Percentiles rank a stretch among this genome's conserved stretches.
Evolutionary conservation across 805 yeast species (phyloP).

Genomic region (Tetrapisispora phaffii): DNA sequence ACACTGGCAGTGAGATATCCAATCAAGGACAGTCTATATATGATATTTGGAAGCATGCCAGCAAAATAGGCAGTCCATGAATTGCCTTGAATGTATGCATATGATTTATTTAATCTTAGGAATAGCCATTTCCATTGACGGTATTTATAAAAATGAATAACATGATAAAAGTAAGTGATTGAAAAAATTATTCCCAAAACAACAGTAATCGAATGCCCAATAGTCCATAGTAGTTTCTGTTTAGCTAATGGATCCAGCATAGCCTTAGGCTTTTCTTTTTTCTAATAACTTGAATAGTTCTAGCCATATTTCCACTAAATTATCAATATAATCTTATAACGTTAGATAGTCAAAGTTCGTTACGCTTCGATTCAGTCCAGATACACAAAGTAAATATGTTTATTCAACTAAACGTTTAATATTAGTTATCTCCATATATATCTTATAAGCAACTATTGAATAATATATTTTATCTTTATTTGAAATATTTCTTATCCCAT

Average conservation of each 20-base stretch:
- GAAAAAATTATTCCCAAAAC: constrained; percentile 21
- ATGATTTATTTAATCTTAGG: constrained; percentile 17
- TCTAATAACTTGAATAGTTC: constrained; percentile 20
- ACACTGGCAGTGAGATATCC: constrained; percentile 48
- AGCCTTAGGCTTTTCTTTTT: constrained; percentile 15
- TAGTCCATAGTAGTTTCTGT: constrained; percentile 21
- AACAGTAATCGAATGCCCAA: constrained; percentile 22
- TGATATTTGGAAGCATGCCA: constrained; percentile 36
- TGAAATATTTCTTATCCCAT: too few species aligned
- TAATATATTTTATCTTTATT: too few species aligned
- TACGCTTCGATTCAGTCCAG: too few species aligned
- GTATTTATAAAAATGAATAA: constrained; percentile 21
- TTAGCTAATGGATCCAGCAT: constrained; percentile 16
- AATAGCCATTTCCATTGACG: constrained; percentile 29
- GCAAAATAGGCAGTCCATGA: constrained; percentile 18
- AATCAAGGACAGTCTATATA: constrained; percentile 45
- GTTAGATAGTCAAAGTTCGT: too few species aligned
- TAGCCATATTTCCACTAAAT: constrained; percentile 14
- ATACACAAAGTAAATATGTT: too few species aligned
- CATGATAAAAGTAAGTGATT: constrained; percentile 20
- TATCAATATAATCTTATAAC: too few species aligned
- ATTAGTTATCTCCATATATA: too few species aligned
- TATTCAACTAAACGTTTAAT: too few species aligned
- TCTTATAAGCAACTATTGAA: too few species aligned
- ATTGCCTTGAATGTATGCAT: constrained; percentile 11